Evolutionary conservation across 2,329 filamentous ascomycete genomes (phyloP), one percentile per base, ranked within the genome.

Genomic region (Alternaria brassicicola): DNA sequence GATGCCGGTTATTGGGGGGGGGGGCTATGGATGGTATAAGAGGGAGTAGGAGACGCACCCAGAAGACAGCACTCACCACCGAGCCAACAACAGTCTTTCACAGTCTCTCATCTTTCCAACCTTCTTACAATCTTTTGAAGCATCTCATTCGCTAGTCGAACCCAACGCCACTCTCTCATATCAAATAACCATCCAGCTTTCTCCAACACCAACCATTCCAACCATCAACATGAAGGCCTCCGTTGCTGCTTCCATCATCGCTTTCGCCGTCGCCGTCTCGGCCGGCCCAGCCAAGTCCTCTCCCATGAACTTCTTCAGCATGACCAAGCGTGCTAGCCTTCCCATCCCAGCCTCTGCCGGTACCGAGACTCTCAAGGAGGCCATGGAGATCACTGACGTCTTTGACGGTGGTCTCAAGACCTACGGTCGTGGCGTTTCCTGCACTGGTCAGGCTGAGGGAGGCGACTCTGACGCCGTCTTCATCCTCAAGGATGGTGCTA

Each of bases 401-500:
- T 75, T 73, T 51, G 73, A 75, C 45, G 73, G 72, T 60, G 72
- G 71, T 15, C 57, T 74, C n/a, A 72, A 73, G 68, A 70, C 66
- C 50, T 76, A 69, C 46, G 73, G 70, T 59, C 72, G 73, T 57
- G 73, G 73, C 49, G 66, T 66, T 15, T 63, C 58, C 38, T 83
- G 82, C 72, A 76, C 68, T 23, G 78, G 72, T 15, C 79, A 83
- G 45, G 66, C 68, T 13, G 81, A 83, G 64, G 80, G 81, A 45
- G 78, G 74, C 43, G 73, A 79, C 53, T 61, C 73, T 0, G 82
- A 83, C 48, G 81, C 83, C 31, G 83, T 85, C 67, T 85, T 85
- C 77, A 76, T 83, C 62, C 76, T 86, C 42, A 76, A 80, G 67
- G 74, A 80, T 42, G 83, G 83, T 23, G 84, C 79, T 23, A 82